Evolutionary conservation across 2,329 filamentous ascomycete species (phyloP).

Genomic region (Monascus ruber): DNA sequence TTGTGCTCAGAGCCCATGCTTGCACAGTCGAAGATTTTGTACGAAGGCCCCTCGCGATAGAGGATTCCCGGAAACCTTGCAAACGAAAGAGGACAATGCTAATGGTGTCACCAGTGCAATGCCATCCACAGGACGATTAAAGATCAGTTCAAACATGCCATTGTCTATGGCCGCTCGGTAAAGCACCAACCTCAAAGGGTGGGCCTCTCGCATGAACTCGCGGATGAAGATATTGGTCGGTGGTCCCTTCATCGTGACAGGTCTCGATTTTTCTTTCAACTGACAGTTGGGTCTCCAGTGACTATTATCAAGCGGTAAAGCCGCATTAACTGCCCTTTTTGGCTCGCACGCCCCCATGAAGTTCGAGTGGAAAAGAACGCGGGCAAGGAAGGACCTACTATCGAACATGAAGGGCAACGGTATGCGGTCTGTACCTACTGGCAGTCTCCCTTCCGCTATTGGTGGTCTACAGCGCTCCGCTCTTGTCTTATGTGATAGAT

Average conservation of each 20-base stretch:
- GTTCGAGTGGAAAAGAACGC: constrained; percentile 8
- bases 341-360: constrained; percentile 15
- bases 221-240: constrained; percentile 93
- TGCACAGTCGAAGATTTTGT: constrained; percentile 97
- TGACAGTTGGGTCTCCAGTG: constrained; percentile 31
- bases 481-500: constrained; percentile 15
- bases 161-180: constrained; percentile 95
- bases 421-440: constrained; percentile 3
- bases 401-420: too few species aligned
- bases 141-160: constrained; percentile 87
- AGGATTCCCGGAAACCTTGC: too few species aligned
- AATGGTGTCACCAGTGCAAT: constrained; percentile 59
- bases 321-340: constrained; percentile 4
- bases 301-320: constrained; percentile 59
- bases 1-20: constrained; percentile 70
- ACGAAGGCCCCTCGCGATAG: constrained; percentile 34
- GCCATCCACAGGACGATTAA: constrained; percentile 92
- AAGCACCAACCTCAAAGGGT: constrained; percentile 98
- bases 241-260: constrained; percentile 9
- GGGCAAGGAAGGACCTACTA: constrained; percentile 1
- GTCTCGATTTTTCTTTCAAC: background rate
- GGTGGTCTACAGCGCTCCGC: constrained; percentile 13
- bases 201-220: constrained; percentile 79
- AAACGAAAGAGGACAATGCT: constrained; percentile 14
- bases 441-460: constrained; percentile 6